Evolutionary conservation across 106 monocot genomes (phyloP), one percentile per base, ranked within the genome.

Genomic region (Cymbidium sinense): DNA sequence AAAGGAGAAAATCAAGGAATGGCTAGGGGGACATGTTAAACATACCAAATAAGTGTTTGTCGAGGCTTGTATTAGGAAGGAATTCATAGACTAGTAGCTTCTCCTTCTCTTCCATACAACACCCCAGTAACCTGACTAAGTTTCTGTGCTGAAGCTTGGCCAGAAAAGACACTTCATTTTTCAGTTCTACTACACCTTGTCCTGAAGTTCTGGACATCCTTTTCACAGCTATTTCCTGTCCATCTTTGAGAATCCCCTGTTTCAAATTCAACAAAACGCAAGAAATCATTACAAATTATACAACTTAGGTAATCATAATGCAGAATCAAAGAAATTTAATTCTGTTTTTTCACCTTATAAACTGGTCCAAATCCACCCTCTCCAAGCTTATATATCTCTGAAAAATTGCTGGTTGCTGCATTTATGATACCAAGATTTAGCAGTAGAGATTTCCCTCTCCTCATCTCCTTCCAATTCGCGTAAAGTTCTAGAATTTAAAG

Each of bases 81-180:
- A n/a, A 73, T 41, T 73, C 72, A 41, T 73, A 73, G 39, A 73
- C 72, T 20, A 73, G 72, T n/a, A 73, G 19, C 1, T 41, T 73
- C n/a, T 73, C 72, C 72, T 23, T 19, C 36, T 73, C n/a, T 13
- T 73, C 72, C 39, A 73, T 19, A 35, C 72, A 73, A 17, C 67
- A 67, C 1, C 65, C 77, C 2, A 69, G 70, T 17, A 78, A 47
- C 13, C 78, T 43, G 15, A 78, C 78, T 0, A 78, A 70, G 44
- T 78, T 78, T 34, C 78, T 6, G 62, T 78, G 78, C n/a, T 78
- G 70, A 34, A 77, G 64, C 64, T 50, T 78, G 31, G 78, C 69
- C 33, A 78, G 28, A 20, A 78, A 50, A 47, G 50, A 23, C 67
- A 71, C 51, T 50, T 79, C 70, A 2, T 43, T 79, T 70, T 79